phyloP scores from a whole-genome alignment of 1,284 basidiomycete genomes.

The Taiwanofungus camphoratus region DNA sequence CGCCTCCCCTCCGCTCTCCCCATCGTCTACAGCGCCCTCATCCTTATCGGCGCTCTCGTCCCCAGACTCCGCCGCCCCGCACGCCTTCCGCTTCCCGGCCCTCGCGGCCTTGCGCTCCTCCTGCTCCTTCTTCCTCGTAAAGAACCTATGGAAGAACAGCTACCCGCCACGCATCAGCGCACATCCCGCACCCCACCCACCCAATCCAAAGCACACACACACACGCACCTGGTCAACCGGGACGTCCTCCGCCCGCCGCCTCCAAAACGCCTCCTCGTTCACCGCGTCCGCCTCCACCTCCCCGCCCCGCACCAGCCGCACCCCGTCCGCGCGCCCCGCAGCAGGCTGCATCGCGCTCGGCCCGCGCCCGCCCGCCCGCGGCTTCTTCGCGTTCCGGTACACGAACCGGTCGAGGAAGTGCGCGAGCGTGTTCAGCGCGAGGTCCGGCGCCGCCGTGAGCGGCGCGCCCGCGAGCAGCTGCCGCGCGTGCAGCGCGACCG shows the following conservation, averaged over 20 bases:
- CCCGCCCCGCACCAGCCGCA: conserved; percentile 73
- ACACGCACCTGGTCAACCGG: conserved; percentile 79
- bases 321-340: conserved; percentile 56
- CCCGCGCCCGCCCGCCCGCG: conserved; percentile 71
- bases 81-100: conserved; percentile 37
- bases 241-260: conserved; percentile 66
- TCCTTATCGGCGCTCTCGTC: conserved; percentile 27
- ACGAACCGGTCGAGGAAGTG: conserved; percentile 63
- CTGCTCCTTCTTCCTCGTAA: conserved; percentile 55
- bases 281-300: conserved; percentile 46
- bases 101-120: conserved; percentile 45
- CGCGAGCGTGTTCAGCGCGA: conserved; percentile 88
- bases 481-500: conserved; percentile 80
- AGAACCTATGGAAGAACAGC: conserved; percentile 67
- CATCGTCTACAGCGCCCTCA: conserved; percentile 26
- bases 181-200: conserved; percentile 1
- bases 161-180: conserved; percentile 21
- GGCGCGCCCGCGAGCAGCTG: conserved; percentile 72
- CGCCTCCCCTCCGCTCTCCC: conserved; percentile 30
- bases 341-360: conserved; percentile 95
- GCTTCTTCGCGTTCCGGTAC: conserved; percentile 94
- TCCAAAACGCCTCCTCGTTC: conserved; percentile 80
- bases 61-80: conserved; percentile 25
- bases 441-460: conserved; percentile 80
- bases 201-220: conserved; percentile 4